Conservation (phyloP, 2,329 filamentous ascomycete genomes). For the Zasmidium angulare region DNA sequence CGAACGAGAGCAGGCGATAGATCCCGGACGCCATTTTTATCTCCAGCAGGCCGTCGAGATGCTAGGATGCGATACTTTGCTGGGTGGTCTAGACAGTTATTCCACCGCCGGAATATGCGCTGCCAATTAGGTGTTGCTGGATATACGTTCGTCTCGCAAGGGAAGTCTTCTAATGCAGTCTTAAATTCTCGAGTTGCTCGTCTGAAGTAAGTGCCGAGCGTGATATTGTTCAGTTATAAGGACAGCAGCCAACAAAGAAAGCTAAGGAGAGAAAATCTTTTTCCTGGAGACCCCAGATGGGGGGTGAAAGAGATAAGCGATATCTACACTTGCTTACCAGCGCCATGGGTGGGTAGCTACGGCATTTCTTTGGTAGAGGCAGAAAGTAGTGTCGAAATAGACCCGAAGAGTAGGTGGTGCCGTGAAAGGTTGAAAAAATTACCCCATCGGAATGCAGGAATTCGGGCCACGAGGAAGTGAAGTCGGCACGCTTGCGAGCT, state of each 20-base stretch:
- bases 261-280: slow-evolving; percentile 18
- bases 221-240: slow-evolving; percentile 12
- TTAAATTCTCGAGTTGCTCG: no score
- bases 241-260: neutral
- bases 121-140: no score
- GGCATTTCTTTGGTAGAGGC: neutral
- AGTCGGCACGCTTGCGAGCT: neutral
- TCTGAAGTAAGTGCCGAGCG: neutral
- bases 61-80: neutral
- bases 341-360: slow-evolving; percentile 1
- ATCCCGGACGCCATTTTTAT: slow-evolving; percentile 22
- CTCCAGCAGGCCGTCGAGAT: no score
- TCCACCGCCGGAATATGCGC: no score
- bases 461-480: neutral
- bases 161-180: neutral
- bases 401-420: slow-evolving; percentile 18
- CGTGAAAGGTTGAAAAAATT: slow-evolving; percentile 11
- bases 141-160: neutral
- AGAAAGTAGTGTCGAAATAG: slow-evolving; percentile 1
- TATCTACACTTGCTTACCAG: neutral
- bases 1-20: slow-evolving; percentile 24
- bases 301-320: neutral
- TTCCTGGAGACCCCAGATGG: slow-evolving; percentile 2
- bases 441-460: slow-evolving; percentile 16
- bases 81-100: no score